phyloP scores from a whole-genome alignment of 2,329 filamentous ascomycete species.

The Thielaviopsis musarum region DNA sequence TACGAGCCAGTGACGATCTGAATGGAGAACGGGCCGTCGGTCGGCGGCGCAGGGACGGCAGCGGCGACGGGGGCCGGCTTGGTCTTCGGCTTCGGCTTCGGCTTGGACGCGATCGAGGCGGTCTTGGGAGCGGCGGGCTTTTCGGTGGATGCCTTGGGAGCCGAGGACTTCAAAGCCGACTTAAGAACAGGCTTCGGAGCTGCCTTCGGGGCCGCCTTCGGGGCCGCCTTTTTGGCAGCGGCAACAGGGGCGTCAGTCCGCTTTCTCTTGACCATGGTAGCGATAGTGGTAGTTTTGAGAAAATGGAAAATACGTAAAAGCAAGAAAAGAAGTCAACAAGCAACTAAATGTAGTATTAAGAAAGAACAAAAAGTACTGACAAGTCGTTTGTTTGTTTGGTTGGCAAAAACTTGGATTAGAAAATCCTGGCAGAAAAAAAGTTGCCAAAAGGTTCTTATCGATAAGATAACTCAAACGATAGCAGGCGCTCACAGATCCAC shows the following conservation, averaged over 20 bases:
- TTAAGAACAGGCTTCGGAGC: slow-evolving; percentile 1
- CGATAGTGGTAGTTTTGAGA: background rate
- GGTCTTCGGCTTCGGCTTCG: slow-evolving; percentile 10
- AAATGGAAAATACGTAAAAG: background rate
- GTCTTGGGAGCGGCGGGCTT: background rate
- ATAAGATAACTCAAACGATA: slow-evolving; percentile 6
- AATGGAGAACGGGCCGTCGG: slow-evolving; percentile 34
- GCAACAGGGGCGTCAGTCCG: slow-evolving; percentile 21
- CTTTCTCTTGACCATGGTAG: slow-evolving; percentile 33
- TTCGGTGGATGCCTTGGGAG: background rate
- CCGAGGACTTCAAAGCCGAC: background rate
- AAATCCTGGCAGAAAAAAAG: slow-evolving; percentile 4
- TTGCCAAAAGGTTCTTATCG: slow-evolving; percentile 12
- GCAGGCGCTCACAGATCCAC: background rate
- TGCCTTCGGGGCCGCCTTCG: slow-evolving; percentile 14
- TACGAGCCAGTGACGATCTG: slow-evolving; percentile 91
- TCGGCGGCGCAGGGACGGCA: slow-evolving; percentile 9
- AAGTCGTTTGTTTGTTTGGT: background rate
- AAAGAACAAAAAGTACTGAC: background rate
- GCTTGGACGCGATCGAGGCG: background rate
- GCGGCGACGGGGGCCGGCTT: slow-evolving; percentile 13
- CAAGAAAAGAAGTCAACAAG: slow-evolving; percentile 6
- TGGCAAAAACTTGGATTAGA: background rate
- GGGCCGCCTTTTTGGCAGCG: slow-evolving; percentile 16
- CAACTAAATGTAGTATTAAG: background rate